Evolutionary conservation across 148 eudicot species (phyloP).

Genomic region (Rhododendron kiyosumense): DNA sequence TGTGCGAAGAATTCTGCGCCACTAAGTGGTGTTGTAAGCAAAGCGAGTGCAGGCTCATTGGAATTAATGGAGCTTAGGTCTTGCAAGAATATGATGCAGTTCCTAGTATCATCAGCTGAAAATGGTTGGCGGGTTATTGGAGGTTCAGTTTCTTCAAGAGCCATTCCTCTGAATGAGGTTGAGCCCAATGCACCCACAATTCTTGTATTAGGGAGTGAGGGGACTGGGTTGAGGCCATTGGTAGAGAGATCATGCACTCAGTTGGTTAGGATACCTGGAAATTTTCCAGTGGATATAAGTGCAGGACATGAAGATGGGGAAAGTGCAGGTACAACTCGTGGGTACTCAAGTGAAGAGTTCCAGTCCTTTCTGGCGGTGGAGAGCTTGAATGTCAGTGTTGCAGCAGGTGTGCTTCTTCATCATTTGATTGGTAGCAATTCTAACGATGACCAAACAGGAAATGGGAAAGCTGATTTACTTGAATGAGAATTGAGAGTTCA

Average conservation of each 20-base stretch:
- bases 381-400: slow-evolving; percentile 99
- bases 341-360: slow-evolving; percentile 41
- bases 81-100: slow-evolving; percentile 98
- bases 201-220: slow-evolving; percentile 98
- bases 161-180: slow-evolving; percentile 63
- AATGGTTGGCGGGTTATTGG: slow-evolving; percentile 97
- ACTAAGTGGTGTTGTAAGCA: slow-evolving; percentile 93
- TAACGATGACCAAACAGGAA: slow-evolving; percentile 9
- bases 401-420: slow-evolving; percentile 93
- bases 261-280: slow-evolving; percentile 70
- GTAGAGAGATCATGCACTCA: slow-evolving; percentile 89
- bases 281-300: slow-evolving; percentile 43
- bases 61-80: slow-evolving; percentile 84
- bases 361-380: slow-evolving; percentile 88
- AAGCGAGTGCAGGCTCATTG: slow-evolving; percentile 97
- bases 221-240: slow-evolving; percentile 95
- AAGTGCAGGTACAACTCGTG: slow-evolving; percentile 18
- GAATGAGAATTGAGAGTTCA: slow-evolving; percentile 12
- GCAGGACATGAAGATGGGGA: slow-evolving; percentile 38
- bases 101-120: slow-evolving; percentile 66
- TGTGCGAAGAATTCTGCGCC: slow-evolving; percentile 99
- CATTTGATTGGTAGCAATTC: slow-evolving; percentile 69
- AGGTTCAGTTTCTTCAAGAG: slow-evolving; percentile 73
- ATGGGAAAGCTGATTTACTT: slow-evolving; percentile 7
- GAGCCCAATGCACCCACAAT: slow-evolving; percentile 69